phyloP scores from a whole-genome alignment of 345 rosid species.

The Bruguiera parviflora region DNA sequence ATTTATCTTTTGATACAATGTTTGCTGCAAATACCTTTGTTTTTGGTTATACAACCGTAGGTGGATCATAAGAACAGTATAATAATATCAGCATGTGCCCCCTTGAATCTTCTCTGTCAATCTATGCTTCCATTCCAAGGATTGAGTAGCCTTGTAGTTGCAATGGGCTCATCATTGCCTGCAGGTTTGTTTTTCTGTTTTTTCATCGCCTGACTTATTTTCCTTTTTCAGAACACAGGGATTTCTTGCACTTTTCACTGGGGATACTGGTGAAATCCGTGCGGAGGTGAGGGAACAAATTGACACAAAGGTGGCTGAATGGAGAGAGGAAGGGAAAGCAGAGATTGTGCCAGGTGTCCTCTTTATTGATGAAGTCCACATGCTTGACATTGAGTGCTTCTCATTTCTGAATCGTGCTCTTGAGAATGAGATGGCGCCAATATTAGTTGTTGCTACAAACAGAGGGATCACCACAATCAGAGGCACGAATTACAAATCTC shows the following conservation, averaged over 20 bases:
- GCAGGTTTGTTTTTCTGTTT: neutral
- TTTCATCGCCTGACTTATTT: neutral
- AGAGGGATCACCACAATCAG: conserved; percentile 88
- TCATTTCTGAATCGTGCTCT: conserved; percentile 94
- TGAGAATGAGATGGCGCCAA: conserved; percentile 97
- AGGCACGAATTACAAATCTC: conserved; percentile 87
- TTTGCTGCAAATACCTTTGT: no score
- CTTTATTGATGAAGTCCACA: conserved; percentile 95
- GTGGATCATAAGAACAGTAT: no score
- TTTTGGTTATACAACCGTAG: no score
- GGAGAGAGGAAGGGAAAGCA: conserved; percentile 99
- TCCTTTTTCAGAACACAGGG: conserved; percentile 68
- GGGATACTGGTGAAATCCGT: conserved; percentile 95
- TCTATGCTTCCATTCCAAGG: neutral
- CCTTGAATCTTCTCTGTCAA: neutral
- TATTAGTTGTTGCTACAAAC: conserved; percentile 88
- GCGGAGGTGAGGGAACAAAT: conserved; percentile 94
- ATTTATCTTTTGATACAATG: no score
- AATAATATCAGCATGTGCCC: no score
- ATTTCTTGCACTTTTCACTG: conserved; percentile 90
- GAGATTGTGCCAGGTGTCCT: conserved; percentile 95
- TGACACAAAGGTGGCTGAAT: conserved; percentile 92
- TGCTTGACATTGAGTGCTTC: conserved; percentile 98
- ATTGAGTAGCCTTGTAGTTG: neutral
- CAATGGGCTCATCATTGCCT: neutral